Conservation (phyloP, 768 basidiomycete species). For the Boletus sp. region DNA sequence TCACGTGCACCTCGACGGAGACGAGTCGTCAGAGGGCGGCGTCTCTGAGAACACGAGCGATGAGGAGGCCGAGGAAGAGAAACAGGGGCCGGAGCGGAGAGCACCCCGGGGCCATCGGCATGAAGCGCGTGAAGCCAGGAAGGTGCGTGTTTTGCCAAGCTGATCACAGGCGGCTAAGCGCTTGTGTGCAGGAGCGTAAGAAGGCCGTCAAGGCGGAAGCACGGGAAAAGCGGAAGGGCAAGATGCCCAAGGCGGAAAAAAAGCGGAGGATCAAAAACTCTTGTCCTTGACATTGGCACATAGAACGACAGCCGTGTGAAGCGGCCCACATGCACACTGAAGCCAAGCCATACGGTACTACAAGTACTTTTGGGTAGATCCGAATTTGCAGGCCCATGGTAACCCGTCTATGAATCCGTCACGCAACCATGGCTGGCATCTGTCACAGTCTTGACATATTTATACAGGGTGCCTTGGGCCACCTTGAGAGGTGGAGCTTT, state of each 20-base stretch:
- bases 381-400: conserved; percentile 6
- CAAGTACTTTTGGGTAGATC: conserved; percentile 5
- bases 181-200: conserved; percentile 73
- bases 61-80: conserved; percentile 35
- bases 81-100: conserved; percentile 43
- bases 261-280: conserved; percentile 70
- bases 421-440: conserved; percentile 94
- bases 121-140: conserved; percentile 89
- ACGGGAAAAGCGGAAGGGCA: conserved; percentile 82
- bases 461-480: conserved; percentile 77
- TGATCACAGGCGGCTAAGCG: conserved; percentile 6
- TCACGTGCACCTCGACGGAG: conserved; percentile 21
- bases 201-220: conserved; percentile 84
- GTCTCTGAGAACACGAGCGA: conserved; percentile 28
- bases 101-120: conserved; percentile 83
- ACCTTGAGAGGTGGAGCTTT: conserved; percentile 83
- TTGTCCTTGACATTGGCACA: conserved; percentile 22
- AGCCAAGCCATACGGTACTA: conserved; percentile 2
- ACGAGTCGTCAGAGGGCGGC: conserved; percentile 21
- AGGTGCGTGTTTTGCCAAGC: conserved; percentile 43
- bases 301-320: conserved; percentile 15
- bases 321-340: conserved; percentile 3
- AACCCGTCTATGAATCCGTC: conserved; percentile 63
- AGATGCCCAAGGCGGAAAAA: conserved; percentile 96
- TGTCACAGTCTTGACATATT: conserved; percentile 82